These are phyloP conservation scores for Allium cepa DNA, from an alignment of 106 monocot species.

Conservation along the genomic window DNA sequence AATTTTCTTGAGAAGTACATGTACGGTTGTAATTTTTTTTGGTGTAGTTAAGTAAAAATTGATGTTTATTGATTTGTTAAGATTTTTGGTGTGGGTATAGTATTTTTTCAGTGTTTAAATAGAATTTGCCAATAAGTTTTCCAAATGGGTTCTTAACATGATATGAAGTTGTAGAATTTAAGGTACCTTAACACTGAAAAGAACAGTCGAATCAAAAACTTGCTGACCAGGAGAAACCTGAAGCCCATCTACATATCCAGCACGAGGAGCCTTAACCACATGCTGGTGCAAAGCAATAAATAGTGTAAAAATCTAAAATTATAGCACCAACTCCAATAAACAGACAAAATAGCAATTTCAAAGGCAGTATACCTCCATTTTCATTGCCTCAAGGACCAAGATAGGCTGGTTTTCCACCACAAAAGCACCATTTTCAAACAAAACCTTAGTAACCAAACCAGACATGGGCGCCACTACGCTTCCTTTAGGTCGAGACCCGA, in stretches of 20 bases:
- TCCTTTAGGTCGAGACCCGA: conserved; percentile 56
- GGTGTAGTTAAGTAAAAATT: too few relatives aligned
- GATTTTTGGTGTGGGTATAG: too few relatives aligned
- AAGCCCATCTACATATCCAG: conserved; percentile 69
- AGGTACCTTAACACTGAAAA: conserved; percentile 77
- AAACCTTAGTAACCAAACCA: conserved; percentile 82
- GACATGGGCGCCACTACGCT: conserved; percentile 96
- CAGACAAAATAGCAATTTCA: not conserved
- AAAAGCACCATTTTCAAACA: conserved; percentile 60
- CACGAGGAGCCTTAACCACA: conserved; percentile 73
- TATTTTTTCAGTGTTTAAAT: too few relatives aligned
- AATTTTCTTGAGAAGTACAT: too few relatives aligned
- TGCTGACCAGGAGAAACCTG: conserved; percentile 71
- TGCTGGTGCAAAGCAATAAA: conserved; percentile 37
- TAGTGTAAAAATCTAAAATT: not conserved
- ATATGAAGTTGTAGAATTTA: too few relatives aligned
- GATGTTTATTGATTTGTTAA: too few relatives aligned
- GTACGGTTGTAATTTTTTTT: too few relatives aligned
- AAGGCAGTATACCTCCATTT: conserved; percentile 74
- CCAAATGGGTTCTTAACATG: too few relatives aligned
- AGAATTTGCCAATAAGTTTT: too few relatives aligned
- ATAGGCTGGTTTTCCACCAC: conserved; percentile 83
- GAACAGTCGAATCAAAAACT: conserved; percentile 70
- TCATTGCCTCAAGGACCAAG: conserved; percentile 96
- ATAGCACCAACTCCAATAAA: not conserved